A percentile compares a stretch with the other conserved stretches of the same genome.
phyloP scores from a whole-genome alignment of 2,329 filamentous ascomycete species.

The Ophiostoma piceae region DNA sequence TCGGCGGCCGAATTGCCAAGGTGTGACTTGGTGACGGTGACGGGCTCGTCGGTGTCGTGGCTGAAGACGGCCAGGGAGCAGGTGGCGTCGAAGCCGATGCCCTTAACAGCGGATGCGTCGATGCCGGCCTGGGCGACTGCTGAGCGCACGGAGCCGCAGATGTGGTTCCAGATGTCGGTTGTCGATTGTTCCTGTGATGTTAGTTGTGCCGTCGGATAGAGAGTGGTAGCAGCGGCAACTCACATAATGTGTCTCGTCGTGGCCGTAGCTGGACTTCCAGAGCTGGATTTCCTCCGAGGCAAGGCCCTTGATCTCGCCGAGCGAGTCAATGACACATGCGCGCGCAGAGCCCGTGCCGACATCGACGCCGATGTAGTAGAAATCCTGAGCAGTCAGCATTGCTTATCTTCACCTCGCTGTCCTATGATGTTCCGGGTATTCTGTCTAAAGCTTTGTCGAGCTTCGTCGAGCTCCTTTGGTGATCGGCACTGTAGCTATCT shows the following conservation, averaged over 20 bases:
- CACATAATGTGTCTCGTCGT: slow-evolving; percentile 54
- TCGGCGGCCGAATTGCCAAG: slow-evolving; percentile 54
- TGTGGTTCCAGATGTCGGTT: slow-evolving; percentile 91
- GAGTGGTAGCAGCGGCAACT: slow-evolving; percentile 27
- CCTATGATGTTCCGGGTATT: not conserved
- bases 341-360: slow-evolving; percentile 93
- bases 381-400: slow-evolving; percentile 34
- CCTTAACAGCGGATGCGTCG: slow-evolving; percentile 68
- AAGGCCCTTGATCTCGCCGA: slow-evolving; percentile 77
- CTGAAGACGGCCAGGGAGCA: slow-evolving; percentile 92
- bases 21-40: slow-evolving; percentile 81
- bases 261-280: slow-evolving; percentile 71
- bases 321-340: slow-evolving; percentile 89
- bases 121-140: slow-evolving; percentile 78
- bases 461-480: not conserved
- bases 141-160: slow-evolving; percentile 79
- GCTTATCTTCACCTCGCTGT: not conserved
- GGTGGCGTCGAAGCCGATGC: slow-evolving; percentile 97
- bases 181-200: slow-evolving; percentile 81
- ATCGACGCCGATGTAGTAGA: slow-evolving; percentile 78
- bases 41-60: slow-evolving; percentile 81
- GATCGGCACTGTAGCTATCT: not conserved
- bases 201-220: not conserved
- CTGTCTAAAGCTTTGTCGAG: not conserved
- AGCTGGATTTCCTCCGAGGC: slow-evolving; percentile 72